These are phyloP conservation scores for Fusarium begoniae DNA, from an alignment of 2,329 filamentous ascomycete genomes.

Conservation along the genomic window DNA sequence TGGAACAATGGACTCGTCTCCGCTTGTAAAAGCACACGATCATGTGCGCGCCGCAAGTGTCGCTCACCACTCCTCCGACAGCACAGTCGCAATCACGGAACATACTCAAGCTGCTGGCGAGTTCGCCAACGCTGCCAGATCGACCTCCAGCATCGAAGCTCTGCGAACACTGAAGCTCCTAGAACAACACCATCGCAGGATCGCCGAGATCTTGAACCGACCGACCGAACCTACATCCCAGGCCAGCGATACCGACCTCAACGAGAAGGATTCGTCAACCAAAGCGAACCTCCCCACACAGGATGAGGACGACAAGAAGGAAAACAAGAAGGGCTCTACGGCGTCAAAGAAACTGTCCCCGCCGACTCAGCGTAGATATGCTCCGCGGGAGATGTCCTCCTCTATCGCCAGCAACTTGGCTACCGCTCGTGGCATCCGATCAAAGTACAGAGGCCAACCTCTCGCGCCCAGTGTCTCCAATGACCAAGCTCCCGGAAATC, in stretches of 20 bases:
- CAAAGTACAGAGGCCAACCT: constrained; percentile 71
- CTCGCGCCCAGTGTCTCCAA: constrained; percentile 77
- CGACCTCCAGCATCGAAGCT: constrained; percentile 75
- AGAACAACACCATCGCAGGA: constrained; percentile 85
- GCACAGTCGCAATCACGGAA: constrained; percentile 84
- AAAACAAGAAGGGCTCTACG: constrained; percentile 28
- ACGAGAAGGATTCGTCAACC: constrained; percentile 44
- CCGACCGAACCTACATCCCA: constrained; percentile 60
- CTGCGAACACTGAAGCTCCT: constrained; percentile 85
- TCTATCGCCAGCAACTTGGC: constrained; percentile 91
- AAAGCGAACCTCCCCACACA: constrained; percentile 30
- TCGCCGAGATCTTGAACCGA: constrained; percentile 82
- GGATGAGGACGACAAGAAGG: constrained; percentile 37
- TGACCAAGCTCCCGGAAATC: constrained; percentile 76
- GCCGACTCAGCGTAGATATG: constrained; percentile 58
- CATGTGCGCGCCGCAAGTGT: constrained; percentile 89
- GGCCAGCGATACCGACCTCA: constrained; percentile 35
- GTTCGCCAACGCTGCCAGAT: constrained; percentile 83
- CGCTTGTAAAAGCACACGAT: constrained; percentile 76
- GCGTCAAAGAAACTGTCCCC: constrained; percentile 45
- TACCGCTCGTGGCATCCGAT: constrained; percentile 81
- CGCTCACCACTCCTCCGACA: constrained; percentile 75
- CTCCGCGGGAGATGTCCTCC: constrained; percentile 75
- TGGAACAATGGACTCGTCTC: constrained; percentile 51
- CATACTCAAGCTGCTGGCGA: constrained; percentile 89